These are phyloP conservation scores for Wickerhamomyces queroliae DNA, from an alignment of 805 yeast species.

Conservation along the genomic window DNA sequence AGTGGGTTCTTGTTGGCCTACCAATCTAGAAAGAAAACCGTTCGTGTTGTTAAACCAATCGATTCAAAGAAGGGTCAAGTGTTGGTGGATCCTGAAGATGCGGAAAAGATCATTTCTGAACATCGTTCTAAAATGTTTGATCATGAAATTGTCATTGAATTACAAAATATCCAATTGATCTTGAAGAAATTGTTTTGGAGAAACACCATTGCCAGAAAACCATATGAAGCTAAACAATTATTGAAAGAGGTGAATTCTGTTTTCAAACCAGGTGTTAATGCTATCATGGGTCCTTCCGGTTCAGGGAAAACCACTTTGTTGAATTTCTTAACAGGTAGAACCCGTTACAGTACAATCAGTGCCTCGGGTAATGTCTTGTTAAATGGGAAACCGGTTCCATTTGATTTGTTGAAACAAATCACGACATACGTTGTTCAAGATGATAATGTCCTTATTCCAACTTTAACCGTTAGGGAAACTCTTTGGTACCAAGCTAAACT, in stretches of 20 bases:
- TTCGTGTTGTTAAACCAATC: constrained; percentile 17
- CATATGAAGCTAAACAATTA: constrained; percentile 4
- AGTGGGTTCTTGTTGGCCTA: constrained; percentile 43
- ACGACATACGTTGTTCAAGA: constrained; percentile 79
- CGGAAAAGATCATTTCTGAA: not conserved
- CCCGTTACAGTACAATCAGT: constrained; percentile 15
- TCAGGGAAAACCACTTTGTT: constrained; percentile 70
- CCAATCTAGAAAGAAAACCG: constrained; percentile 30
- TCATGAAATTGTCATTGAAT: not conserved
- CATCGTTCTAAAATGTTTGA: not conserved
- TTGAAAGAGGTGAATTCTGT: constrained; percentile 15
- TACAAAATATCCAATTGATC: not conserved
- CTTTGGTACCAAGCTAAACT: constrained; percentile 65
- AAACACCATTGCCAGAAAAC: constrained; percentile 1
- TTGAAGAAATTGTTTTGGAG: not conserved
- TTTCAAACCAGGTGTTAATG: constrained; percentile 42
- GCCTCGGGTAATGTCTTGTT: constrained; percentile 39
- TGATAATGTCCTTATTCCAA: constrained; percentile 65
- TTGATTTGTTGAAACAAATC: constrained; percentile 27
- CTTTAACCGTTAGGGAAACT: constrained; percentile 68
- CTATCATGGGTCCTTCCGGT: constrained; percentile 80
- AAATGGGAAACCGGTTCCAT: constrained; percentile 33
- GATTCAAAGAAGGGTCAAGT: constrained; percentile 4
- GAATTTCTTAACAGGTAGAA: constrained; percentile 58
- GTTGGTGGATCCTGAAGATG: not conserved